These are phyloP conservation scores for Pyropia yezoensis DNA, from an alignment of 23 red algal genomes.

Conservation along the genomic window DNA sequence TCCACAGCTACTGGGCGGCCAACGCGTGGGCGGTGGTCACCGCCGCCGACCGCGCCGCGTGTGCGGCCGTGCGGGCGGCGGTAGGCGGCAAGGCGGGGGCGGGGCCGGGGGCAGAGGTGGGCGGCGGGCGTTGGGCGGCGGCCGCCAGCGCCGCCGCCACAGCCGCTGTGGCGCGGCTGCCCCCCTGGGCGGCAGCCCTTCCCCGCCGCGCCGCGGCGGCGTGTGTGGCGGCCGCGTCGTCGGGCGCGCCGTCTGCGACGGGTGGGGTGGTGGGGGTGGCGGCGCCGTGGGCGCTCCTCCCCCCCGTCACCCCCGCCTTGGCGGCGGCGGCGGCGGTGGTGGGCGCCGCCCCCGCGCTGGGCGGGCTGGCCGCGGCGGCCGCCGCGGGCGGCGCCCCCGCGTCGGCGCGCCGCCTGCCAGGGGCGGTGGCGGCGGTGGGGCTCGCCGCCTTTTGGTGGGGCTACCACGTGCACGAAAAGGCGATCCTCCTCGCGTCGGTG, in stretches of 20 bases:
- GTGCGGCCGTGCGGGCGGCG: too few species aligned
- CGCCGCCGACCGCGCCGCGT: background rate
- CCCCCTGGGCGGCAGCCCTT: too few species aligned
- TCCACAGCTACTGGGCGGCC: slow-evolving; percentile 95
- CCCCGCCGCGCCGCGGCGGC: background rate
- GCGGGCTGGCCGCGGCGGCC: background rate
- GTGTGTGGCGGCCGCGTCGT: background rate
- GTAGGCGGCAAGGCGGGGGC: too few species aligned
- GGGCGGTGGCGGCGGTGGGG: slow-evolving; percentile 28
- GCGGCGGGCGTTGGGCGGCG: too few species aligned
- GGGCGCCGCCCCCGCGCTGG: background rate
- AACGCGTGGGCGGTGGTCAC: slow-evolving; percentile 73
- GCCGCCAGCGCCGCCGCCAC: too few species aligned
- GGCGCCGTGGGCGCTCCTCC: slow-evolving; percentile 20
- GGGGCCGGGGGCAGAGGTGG: too few species aligned
- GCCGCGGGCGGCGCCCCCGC: background rate
- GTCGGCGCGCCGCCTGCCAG: background rate
- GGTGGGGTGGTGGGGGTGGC: slow-evolving; percentile 5
- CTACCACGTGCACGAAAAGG: slow-evolving; percentile 98
- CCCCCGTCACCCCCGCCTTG: slow-evolving; percentile 3
- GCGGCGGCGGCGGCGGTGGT: background rate
- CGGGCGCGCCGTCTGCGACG: background rate
- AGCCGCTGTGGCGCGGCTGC: too few species aligned
- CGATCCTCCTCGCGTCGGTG: slow-evolving; percentile 67
- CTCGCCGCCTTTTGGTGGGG: slow-evolving; percentile 65